These are phyloP conservation scores for Daldinia sp. DNA, from an alignment of 2,329 filamentous ascomycete genomes.

Conservation along the genomic window DNA sequence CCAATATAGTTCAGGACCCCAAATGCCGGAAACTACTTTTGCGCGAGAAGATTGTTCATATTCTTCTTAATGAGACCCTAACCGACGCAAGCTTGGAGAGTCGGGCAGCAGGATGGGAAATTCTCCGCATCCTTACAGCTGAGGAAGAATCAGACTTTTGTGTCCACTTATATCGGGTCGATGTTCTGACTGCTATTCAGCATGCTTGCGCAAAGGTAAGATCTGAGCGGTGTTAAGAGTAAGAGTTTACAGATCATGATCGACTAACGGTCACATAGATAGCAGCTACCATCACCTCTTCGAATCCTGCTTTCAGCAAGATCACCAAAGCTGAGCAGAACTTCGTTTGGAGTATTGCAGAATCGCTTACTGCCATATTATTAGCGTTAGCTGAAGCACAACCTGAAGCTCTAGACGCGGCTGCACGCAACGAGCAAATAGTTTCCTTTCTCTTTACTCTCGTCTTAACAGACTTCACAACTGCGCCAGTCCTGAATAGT, in stretches of 20 bases:
- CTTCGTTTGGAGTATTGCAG: slow-evolving; percentile 62
- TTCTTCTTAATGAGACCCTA: slow-evolving; percentile 69
- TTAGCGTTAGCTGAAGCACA: slow-evolving; percentile 65
- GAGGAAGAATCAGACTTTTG: slow-evolving; percentile 74
- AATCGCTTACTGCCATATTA: slow-evolving; percentile 62
- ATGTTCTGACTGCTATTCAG: slow-evolving; percentile 67
- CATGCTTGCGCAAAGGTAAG: slow-evolving; percentile 63
- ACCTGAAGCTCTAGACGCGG: slow-evolving; percentile 65
- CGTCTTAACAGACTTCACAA: slow-evolving; percentile 51
- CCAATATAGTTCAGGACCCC: slow-evolving; percentile 68
- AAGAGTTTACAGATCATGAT: neutral
- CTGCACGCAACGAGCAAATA: slow-evolving; percentile 59
- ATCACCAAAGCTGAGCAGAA: slow-evolving; percentile 62
- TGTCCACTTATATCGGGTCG: slow-evolving; percentile 68
- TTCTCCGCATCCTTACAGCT: slow-evolving; percentile 66
- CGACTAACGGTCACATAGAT: slow-evolving; percentile 47
- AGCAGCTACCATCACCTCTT: slow-evolving; percentile 53
- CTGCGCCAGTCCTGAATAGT: slow-evolving; percentile 56
- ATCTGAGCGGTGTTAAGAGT: slow-evolving; percentile 15
- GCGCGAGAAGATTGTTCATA: slow-evolving; percentile 71
- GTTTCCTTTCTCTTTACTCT: slow-evolving; percentile 64
- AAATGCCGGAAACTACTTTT: slow-evolving; percentile 71
- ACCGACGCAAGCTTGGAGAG: slow-evolving; percentile 70
- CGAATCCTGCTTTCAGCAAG: slow-evolving; percentile 55
- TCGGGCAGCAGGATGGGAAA: slow-evolving; percentile 72